phyloP scores from a whole-genome alignment of 2,329 filamentous ascomycete species.

The Endothia cerciana region DNA sequence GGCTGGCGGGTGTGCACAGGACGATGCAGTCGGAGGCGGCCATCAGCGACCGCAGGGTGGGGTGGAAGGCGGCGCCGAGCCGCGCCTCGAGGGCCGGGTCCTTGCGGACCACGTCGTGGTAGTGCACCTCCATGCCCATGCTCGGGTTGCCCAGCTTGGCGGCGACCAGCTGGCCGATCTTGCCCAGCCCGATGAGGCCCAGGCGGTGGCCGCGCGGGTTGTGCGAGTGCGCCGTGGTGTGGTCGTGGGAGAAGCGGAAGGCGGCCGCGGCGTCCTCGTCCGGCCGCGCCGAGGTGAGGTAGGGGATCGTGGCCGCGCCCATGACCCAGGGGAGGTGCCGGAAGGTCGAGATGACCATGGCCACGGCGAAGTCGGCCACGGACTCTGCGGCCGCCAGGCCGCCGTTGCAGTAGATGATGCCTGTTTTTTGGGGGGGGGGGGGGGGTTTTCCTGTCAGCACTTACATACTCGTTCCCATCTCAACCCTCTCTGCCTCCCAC shows the following conservation, averaged over 20 bases:
- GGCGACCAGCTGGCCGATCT: slow-evolving; percentile 66
- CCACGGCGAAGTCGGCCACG: slow-evolving; percentile 72
- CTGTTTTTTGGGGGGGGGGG: too few relatives aligned
- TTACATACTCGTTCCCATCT: background rate
- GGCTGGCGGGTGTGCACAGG: slow-evolving; percentile 59
- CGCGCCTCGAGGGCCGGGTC: slow-evolving; percentile 45
- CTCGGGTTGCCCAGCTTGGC: slow-evolving; percentile 55
- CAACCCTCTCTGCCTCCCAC: background rate
- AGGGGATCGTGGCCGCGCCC: slow-evolving; percentile 52
- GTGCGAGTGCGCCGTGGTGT: slow-evolving; percentile 61
- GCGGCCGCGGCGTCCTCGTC: slow-evolving; percentile 19
- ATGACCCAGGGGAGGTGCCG: slow-evolving; percentile 69
- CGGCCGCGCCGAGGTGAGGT: slow-evolving; percentile 35
- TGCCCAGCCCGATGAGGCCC: slow-evolving; percentile 71
- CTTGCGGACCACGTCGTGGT: slow-evolving; percentile 62
- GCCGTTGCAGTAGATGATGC: slow-evolving; percentile 74
- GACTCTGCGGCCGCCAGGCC: slow-evolving; percentile 72
- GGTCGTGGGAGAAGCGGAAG: slow-evolving; percentile 64
- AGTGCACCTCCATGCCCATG: slow-evolving; percentile 70
- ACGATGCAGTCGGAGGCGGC: slow-evolving; percentile 61
- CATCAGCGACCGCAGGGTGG: slow-evolving; percentile 56
- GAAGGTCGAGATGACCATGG: slow-evolving; percentile 71
- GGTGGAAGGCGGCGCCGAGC: slow-evolving; percentile 54
- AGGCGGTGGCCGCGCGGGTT: slow-evolving; percentile 66
- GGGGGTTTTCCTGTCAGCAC: too few relatives aligned